Evolutionary conservation across 441 rosid genomes (phyloP).

Genomic region (Biscutella laevigata): DNA sequence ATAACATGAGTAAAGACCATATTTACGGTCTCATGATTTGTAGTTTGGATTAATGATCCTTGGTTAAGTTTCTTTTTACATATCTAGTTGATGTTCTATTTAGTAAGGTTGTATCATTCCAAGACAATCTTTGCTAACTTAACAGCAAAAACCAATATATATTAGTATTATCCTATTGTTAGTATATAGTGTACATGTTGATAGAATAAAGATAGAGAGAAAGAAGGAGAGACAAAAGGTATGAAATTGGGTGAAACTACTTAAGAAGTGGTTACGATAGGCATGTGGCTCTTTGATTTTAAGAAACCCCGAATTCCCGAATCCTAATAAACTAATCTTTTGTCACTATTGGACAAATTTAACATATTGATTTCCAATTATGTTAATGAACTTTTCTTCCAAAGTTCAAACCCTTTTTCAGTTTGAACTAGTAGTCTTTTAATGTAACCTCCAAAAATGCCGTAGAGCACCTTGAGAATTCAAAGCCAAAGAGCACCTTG

Average conservation of each 20-base stretch:
- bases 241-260: background rate
- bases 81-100: background rate
- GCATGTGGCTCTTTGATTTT: slow-evolving; percentile 13
- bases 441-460: slow-evolving; percentile 1
- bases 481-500: no score
- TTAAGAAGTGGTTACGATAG: slow-evolving; percentile 16
- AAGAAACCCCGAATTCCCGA: no score
- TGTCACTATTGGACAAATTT: background rate
- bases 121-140: background rate
- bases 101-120: background rate
- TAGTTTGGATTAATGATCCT: background rate
- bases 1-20: no score
- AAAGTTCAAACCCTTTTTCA: slow-evolving; percentile 9
- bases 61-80: no score
- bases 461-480: no score
- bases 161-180: background rate
- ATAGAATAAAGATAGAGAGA: background rate
- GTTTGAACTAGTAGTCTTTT: background rate
- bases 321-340: background rate
- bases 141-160: background rate
- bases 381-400: slow-evolving; percentile 1
- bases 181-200: background rate
- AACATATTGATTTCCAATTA: slow-evolving; percentile 2
- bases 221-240: background rate
- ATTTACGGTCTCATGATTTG: no score